These are phyloP conservation scores for Daldinia loculata DNA, from an alignment of 495 filamentous ascomycete genomes.

Conservation along the genomic window DNA sequence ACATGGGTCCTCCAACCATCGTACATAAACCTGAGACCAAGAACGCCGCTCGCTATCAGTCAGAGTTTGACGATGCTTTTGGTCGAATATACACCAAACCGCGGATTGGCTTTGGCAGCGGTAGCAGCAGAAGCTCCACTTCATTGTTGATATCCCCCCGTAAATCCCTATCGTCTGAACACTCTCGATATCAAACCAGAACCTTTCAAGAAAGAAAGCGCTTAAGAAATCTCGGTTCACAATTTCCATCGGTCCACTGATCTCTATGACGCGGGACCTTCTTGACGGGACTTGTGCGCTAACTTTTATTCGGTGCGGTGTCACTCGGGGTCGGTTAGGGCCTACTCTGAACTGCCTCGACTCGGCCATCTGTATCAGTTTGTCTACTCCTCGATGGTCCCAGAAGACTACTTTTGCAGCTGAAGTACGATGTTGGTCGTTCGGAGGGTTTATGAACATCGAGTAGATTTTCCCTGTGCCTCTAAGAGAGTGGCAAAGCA, in stretches of 20 bases:
- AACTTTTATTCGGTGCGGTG: neutral
- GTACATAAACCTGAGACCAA: neutral
- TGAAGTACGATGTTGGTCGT: neutral
- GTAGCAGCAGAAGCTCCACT: neutral
- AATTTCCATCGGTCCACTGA: neutral
- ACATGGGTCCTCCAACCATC: slow-evolving; percentile 4
- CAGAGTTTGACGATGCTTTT: neutral
- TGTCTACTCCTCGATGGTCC: neutral
- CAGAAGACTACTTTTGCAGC: slow-evolving; percentile 15
- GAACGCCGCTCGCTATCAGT: too few relatives aligned
- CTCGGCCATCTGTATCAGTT: neutral
- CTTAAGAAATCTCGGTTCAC: neutral
- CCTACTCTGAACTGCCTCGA: slow-evolving; percentile 1
- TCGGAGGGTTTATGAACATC: neutral
- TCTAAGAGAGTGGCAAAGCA: neutral
- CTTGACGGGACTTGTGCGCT: neutral
- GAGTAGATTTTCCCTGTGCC: slow-evolving; percentile 9
- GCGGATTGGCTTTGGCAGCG: neutral
- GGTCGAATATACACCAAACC: neutral
- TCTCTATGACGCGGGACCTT: neutral
- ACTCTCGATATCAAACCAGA: neutral
- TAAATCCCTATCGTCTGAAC: neutral
- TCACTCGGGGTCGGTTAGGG: neutral
- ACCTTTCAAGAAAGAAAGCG: neutral
- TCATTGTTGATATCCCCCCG: neutral